A percentile compares a stretch with the other conserved stretches of the same genome.
These are phyloP conservation scores for Cylindrodendrum hubeiense DNA, from an alignment of 2,329 filamentous ascomycete genomes.

Conservation along the genomic window DNA sequence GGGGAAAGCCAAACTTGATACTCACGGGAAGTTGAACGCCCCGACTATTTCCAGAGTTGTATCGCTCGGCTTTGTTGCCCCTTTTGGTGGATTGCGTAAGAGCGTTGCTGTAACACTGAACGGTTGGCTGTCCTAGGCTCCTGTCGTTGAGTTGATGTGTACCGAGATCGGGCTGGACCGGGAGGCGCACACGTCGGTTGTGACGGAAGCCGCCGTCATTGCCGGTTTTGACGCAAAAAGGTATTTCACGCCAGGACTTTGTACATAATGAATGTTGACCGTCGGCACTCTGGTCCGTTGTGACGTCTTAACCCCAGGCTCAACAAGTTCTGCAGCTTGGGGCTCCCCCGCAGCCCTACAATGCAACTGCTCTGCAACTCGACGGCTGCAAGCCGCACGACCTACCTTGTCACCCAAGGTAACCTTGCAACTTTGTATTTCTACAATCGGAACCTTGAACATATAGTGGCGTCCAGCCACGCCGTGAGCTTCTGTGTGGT, in stretches of 20 bases:
- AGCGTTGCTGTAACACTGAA: not conserved
- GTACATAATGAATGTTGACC: not conserved
- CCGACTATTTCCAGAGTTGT: not conserved
- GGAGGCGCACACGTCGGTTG: not conserved
- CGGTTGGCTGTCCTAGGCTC: not conserved
- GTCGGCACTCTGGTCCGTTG: not conserved
- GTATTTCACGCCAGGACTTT: not conserved
- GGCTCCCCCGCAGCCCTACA: not conserved
- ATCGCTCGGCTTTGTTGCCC: not conserved
- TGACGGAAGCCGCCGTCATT: not conserved
- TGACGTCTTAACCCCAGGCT: not conserved
- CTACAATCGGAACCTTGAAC: not conserved
- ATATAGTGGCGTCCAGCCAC: not conserved
- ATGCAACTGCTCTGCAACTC: not conserved
- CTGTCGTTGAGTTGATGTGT: not conserved
- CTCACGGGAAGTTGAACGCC: not conserved
- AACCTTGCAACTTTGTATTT: not conserved
- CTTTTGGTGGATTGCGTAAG: not conserved
- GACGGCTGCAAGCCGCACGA: not conserved
- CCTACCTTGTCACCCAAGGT: not conserved
- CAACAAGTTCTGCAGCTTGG: not conserved
- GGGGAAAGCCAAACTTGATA: conserved; percentile 15
- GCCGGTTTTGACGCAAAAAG: not conserved
- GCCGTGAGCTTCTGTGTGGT: not conserved
- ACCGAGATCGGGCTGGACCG: not conserved